Conservation (phyloP, 2,329 filamentous ascomycete genomes). For the Tricladium varicosporioides region DNA sequence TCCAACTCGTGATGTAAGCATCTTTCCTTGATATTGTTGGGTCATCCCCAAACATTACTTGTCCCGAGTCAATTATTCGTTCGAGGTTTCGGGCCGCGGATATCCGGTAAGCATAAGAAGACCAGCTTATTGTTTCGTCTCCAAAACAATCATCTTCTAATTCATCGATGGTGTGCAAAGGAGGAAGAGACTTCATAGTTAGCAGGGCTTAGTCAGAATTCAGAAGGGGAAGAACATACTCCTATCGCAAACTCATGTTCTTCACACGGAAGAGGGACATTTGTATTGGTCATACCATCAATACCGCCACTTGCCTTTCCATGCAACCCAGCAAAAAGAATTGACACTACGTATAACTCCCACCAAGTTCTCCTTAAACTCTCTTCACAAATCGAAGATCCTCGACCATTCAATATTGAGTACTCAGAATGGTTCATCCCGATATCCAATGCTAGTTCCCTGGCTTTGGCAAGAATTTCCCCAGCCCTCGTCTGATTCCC, state of each 20-base stretch:
- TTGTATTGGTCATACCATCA: constrained; percentile 64
- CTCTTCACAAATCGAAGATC: constrained; percentile 71
- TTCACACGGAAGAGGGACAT: constrained; percentile 75
- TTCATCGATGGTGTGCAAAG: constrained; percentile 64
- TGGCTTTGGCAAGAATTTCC: constrained; percentile 64
- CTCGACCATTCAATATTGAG: constrained; percentile 60
- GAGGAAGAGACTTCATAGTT: constrained; percentile 52
- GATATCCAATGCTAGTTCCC: constrained; percentile 71
- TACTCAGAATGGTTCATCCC: constrained; percentile 71
- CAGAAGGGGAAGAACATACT: constrained; percentile 37
- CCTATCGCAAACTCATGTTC: constrained; percentile 66
- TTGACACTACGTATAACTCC: constrained; percentile 67
- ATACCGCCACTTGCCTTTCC: constrained; percentile 63
- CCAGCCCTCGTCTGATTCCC: constrained; percentile 69
- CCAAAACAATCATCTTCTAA: constrained; percentile 70
- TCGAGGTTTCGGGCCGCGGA: constrained; percentile 78
- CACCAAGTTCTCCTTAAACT: constrained; percentile 90
- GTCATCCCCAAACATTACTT: constrained; percentile 50
- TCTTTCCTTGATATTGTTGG: constrained; percentile 55
- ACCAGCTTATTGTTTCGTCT: constrained; percentile 68
- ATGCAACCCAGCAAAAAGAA: constrained; percentile 79
- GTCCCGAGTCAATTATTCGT: constrained; percentile 64
- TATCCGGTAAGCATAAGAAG: constrained; percentile 82
- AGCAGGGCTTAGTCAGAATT: not conserved
- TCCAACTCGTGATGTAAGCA: constrained; percentile 67